phyloP scores from a whole-genome alignment of 2,329 filamentous ascomycete species.

The Claviceps purpurea region DNA sequence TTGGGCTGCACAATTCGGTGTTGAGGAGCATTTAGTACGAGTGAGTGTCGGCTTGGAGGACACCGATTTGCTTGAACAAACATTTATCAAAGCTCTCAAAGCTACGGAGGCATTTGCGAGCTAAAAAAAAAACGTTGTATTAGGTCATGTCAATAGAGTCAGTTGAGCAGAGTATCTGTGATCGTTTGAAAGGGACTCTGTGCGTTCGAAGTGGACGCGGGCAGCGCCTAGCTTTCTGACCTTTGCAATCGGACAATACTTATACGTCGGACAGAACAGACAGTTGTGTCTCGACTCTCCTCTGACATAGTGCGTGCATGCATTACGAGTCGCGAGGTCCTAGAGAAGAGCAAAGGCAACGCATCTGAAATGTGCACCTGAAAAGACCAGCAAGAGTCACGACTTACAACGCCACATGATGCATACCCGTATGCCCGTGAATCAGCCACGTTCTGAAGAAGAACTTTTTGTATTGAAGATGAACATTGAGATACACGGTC shows the following conservation, averaged over 20 bases:
- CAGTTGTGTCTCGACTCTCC: neutral
- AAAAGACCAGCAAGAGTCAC: no score
- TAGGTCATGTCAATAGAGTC: neutral
- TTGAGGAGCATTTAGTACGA: constrained; percentile 66
- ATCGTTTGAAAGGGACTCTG: neutral
- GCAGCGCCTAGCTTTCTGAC: neutral
- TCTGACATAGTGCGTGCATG: neutral
- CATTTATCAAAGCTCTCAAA: constrained; percentile 57
- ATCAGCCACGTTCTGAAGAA: neutral
- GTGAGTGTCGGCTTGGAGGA: constrained; percentile 88
- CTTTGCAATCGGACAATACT: neutral
- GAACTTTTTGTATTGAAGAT: neutral
- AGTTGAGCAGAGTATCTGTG: neutral
- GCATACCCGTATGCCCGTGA: neutral
- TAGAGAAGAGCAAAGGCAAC: no score
- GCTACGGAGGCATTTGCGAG: constrained; percentile 25
- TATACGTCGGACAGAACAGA: neutral
- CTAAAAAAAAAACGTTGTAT: neutral
- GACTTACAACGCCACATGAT: neutral
- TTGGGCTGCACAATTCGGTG: constrained; percentile 76
- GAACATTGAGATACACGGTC: constrained; percentile 6
- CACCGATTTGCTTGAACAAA: constrained; percentile 45
- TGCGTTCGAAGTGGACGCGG: neutral
- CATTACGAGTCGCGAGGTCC: no score
- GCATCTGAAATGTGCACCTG: no score